Evolutionary conservation across 495 filamentous ascomycete genomes (phyloP), one percentile per base, ranked within the genome.

Genomic region (Xylaria venustula): DNA sequence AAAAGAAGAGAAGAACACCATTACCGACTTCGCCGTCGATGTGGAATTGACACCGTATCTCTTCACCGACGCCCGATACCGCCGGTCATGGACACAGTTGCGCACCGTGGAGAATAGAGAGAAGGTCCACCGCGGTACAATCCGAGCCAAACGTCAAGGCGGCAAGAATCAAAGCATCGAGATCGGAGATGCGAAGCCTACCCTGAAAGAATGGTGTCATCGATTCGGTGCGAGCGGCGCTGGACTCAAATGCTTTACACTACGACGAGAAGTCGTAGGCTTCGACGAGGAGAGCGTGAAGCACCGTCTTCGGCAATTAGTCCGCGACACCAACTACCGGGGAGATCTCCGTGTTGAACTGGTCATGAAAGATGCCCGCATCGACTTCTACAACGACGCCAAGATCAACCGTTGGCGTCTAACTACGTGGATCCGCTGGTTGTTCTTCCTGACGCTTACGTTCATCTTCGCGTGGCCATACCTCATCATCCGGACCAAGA

Each of bases 1-100:
- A 42, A 95, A 93, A 73, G 88, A 86, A 64, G 92, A 96, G 73
- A 93, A 97, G 76, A 93, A 94, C 69, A 93, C 91, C 53, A 82
- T 93, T 63, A 87, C 97, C 69, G 89, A 88, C 62, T 98, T 98
- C 81, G 74, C 81, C 62, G 68, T 88, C 49, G 62, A 64, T 9
- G 67, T 86, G 48, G 77, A 83, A 22, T 66, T 88, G 37, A 78
- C 79, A 0, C 73, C 75, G 0, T 81, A 79, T 48, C 74, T 87
- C 37, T 79, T 68, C 64, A 67, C 68, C 0, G 75, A 80, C 48
- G 66, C 72, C 7, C 55, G 63, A 34, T 65, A 64, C 26, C 67
- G 54, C 37, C 37, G 41, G 28, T 71, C 75, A 3, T 74, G 72
- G 65, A 49, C 40, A 19, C 37, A 66, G 26, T 30, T 79, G 12